Evolutionary conservation across 1,139 yeast genomes (phyloP).

Genomic region (Geotrichum citri-aurantii): DNA sequence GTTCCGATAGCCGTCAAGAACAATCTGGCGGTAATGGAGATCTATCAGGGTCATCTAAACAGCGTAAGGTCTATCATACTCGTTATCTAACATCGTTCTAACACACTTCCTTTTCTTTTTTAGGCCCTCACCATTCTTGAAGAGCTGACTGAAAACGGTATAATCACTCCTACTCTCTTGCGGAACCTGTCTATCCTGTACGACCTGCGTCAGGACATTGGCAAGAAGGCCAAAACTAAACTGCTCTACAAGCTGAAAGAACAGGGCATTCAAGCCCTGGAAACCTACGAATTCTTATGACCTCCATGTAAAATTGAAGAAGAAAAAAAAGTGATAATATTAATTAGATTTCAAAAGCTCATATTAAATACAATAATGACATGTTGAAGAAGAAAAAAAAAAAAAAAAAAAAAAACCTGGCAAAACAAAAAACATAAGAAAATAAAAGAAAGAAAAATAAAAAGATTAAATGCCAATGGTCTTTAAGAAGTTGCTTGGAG

Average conservation of each 20-base stretch:
- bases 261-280: slow-evolving; percentile 16
- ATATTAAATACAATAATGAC: not conserved
- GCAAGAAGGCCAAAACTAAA: slow-evolving; percentile 19
- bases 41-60: slow-evolving; percentile 41
- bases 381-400: not conserved
- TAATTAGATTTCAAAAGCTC: not conserved
- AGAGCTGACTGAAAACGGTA: slow-evolving; percentile 23
- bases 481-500: slow-evolving; percentile 64
- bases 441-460: not conserved
- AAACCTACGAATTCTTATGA: slow-evolving; percentile 16
- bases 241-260: slow-evolving; percentile 4
- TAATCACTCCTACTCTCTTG: slow-evolving; percentile 23
- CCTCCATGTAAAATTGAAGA: too few species aligned
- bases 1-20: slow-evolving; percentile 17
- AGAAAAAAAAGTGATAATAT: too few species aligned
- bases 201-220: slow-evolving; percentile 27
- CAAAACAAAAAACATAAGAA: not conserved
- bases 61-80: slow-evolving; percentile 15
- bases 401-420: not conserved
- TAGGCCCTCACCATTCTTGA: slow-evolving; percentile 40
- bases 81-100: not conserved
- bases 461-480: slow-evolving; percentile 3
- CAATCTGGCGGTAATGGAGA: slow-evolving; percentile 27
- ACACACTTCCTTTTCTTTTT: not conserved
- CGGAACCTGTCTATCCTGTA: slow-evolving; percentile 30